Conservation (phyloP, 179 eudicot genomes). For the Corrigiola litoralis region DNA sequence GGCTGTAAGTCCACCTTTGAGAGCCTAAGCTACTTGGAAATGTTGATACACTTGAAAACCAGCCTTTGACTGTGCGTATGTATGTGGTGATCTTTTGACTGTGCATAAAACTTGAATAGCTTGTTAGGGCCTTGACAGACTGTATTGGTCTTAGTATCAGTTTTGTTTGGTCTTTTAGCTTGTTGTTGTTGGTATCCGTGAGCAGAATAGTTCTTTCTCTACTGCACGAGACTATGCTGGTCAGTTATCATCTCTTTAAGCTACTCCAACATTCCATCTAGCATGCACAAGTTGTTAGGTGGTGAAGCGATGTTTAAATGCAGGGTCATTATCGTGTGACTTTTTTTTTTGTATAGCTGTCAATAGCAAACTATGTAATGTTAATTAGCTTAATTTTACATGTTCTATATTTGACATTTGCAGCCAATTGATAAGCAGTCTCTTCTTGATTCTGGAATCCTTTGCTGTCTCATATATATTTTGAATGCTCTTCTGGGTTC, state of each 20-base stretch:
- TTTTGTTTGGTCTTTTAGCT: too few relatives aligned
- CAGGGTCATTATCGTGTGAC: too few relatives aligned
- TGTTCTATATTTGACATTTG: conserved; percentile 8
- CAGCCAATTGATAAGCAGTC: conserved; percentile 98
- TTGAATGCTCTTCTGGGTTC: conserved; percentile 78
- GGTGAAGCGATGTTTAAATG: too few relatives aligned
- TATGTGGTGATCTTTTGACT: too few relatives aligned
- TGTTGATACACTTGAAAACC: not conserved
- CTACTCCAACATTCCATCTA: not conserved
- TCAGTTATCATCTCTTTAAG: not conserved
- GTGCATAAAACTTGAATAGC: not conserved
- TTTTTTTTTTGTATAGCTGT: not conserved
- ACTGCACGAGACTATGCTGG: not conserved
- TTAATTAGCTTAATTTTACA: not conserved
- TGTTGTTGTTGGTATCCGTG: too few relatives aligned
- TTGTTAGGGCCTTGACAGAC: not conserved
- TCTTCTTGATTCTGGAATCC: conserved; percentile 96
- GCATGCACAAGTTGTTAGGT: not conserved
- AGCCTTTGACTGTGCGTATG: too few relatives aligned
- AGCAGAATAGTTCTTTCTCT: too few relatives aligned
- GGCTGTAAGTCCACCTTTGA: not conserved
- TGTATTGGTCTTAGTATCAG: not conserved
- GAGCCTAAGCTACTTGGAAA: not conserved
- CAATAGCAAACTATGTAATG: not conserved
- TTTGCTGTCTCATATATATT: conserved; percentile 86